Percentiles rank a stretch among this genome's conserved stretches.
These are phyloP conservation scores for Besnoitia besnoiti DNA, from an alignment of 169 alveolate genomes.

Conservation along the genomic window DNA sequence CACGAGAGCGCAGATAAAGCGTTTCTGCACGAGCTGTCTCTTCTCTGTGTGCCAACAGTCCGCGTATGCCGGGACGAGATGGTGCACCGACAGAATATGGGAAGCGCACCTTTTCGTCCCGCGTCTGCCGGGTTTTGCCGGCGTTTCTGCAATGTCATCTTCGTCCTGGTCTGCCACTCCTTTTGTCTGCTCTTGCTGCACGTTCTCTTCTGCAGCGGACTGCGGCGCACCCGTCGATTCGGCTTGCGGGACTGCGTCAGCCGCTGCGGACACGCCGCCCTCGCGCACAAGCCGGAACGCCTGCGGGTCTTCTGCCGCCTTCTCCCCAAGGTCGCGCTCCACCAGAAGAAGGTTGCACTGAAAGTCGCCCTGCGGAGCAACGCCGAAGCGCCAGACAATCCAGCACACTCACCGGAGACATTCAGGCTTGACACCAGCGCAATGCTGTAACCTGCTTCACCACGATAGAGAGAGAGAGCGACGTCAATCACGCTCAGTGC, in stretches of 20 bases:
- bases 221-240: background rate
- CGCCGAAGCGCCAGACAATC: background rate
- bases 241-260: background rate
- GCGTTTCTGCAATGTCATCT: background rate
- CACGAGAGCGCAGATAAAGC: too few species aligned
- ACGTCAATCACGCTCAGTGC: too few species aligned
- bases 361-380: slow-evolving; percentile 1
- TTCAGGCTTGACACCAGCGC: too few species aligned
- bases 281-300: background rate
- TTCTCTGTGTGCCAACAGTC: too few species aligned
- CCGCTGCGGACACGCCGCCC: background rate
- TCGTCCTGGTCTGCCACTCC: background rate
- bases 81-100: too few species aligned
- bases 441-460: too few species aligned
- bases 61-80: too few species aligned
- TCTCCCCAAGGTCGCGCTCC: background rate
- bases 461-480: too few species aligned
- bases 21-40: too few species aligned
- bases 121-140: too few species aligned
- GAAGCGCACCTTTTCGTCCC: too few species aligned
- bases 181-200: background rate
- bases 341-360: background rate
- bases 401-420: too few species aligned
- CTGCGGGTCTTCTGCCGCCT: background rate
- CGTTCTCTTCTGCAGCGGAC: background rate